Evolutionary conservation across 495 filamentous ascomycete species (phyloP), one percentile per base, ranked within the genome.

Genomic region (Penicillium silybi): DNA sequence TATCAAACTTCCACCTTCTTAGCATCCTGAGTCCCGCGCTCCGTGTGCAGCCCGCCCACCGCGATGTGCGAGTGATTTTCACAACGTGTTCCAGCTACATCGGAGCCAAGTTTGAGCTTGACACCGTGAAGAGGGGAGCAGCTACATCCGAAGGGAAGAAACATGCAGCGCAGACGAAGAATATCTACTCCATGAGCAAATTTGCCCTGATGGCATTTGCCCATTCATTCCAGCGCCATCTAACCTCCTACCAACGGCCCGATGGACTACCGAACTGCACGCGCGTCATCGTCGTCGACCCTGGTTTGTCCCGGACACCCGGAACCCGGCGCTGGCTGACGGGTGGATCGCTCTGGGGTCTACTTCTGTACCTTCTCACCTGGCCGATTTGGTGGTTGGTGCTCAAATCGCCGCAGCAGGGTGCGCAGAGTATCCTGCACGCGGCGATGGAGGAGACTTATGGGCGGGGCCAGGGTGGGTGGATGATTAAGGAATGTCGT

Each of bases 1-100:
- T 99, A 6, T 84, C 91, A 34, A 96, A 97, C 61, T 97, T 96
- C 73, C 95, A 97, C 61, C 77, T 99, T 4, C 76, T 99, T 41
- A 88, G 86, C 61, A 93, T 97, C 40, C 75, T 99, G 26, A 88
- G 83, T 55, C 93, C 95, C 0, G 90, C 91, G 0, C 74, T 99
- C 37, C 79, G 87, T 50, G 91, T 85, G 13, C 93, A 99, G 67
- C 95, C 92, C 0, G 80, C 92, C 32, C 92, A 99, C 67, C 82
- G 93, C 48, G 93, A 99, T 64, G 89, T 97, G 16, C 79, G 93
- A 23, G 81, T 99, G 32, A 76, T 99, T 19, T 80, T 97, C 56
- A 80, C 88, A 1, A 92, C 89, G 0, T 99, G 95, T 65, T 82
- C 89, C 4, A 82, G 85, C 20, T 96, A 97, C 65, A 88, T 96